Evolutionary conservation across 2,329 filamentous ascomycete genomes (phyloP).

Genomic region (Biscogniauxia sp.): DNA sequence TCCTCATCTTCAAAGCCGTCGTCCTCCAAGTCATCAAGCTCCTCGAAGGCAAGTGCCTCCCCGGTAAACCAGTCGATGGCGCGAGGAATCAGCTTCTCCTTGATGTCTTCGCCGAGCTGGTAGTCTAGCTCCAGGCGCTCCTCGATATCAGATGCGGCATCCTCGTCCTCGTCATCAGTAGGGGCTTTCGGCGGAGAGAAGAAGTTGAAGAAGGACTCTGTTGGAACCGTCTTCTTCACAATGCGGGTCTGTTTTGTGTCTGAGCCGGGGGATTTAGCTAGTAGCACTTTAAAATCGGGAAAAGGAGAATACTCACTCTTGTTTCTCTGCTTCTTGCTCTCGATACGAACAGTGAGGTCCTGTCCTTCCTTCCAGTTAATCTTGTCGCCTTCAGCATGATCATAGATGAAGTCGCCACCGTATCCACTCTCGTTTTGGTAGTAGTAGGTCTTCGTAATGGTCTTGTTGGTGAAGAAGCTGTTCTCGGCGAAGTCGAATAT

Average conservation of each 20-base stretch:
- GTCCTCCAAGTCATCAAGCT: conserved; percentile 79
- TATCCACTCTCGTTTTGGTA: conserved; percentile 99
- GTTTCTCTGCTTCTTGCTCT: conserved; percentile 99
- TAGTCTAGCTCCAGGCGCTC: conserved; percentile 98
- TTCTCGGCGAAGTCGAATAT: conserved; percentile 97
- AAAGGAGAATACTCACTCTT: conserved; percentile 68
- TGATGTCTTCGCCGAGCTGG: conserved; percentile 98
- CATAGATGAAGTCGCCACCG: conserved; percentile 98
- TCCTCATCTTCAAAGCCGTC: conserved; percentile 87
- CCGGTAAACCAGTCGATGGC: conserved; percentile 99
- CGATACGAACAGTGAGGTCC: conserved; percentile 89
- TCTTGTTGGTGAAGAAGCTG: conserved; percentile 97
- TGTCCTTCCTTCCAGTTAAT: conserved; percentile 94
- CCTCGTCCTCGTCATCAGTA: conserved; percentile 62
- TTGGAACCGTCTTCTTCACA: conserved; percentile 98
- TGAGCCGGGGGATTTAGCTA: conserved; percentile 37
- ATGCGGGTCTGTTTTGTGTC: conserved; percentile 99
- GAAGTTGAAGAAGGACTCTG: conserved; percentile 99
- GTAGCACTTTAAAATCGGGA: background rate
- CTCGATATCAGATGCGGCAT: conserved; percentile 87
- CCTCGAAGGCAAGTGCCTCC: conserved; percentile 95
- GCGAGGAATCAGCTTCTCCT: conserved; percentile 98
- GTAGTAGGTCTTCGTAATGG: conserved; percentile 95
- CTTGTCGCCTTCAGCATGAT: conserved; percentile 96
- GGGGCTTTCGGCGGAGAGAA: conserved; percentile 93